A percentile compares a stretch with the other conserved stretches of the same genome.
phyloP scores from a whole-genome alignment of 495 filamentous ascomycete genomes.

The Penicillium flavigenum region DNA sequence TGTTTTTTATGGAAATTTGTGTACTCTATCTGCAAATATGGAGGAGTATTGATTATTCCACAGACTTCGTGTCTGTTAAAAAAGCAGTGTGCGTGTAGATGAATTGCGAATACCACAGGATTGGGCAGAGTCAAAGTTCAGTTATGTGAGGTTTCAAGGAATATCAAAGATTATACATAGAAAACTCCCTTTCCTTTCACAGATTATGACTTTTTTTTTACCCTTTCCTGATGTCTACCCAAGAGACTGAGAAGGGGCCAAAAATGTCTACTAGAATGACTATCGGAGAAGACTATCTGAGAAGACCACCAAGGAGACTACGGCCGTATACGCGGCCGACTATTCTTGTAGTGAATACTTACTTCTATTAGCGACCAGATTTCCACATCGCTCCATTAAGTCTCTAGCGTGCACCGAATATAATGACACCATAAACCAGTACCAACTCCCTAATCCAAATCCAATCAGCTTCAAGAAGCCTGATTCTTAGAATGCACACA shows the following conservation, averaged over 20 bases:
- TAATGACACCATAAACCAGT: not conserved
- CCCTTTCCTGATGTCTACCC: too few relatives aligned
- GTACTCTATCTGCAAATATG: conserved; percentile 27
- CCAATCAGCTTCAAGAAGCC: conserved; percentile 9
- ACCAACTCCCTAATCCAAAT: not conserved
- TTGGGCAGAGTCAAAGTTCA: not conserved
- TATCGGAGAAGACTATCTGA: too few relatives aligned
- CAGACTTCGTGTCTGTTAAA: not conserved
- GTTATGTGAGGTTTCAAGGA: not conserved
- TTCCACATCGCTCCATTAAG: not conserved
- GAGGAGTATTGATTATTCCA: not conserved
- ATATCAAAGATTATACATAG: not conserved
- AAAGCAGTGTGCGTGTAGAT: not conserved
- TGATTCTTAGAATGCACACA: conserved; percentile 68
- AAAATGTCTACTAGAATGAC: too few relatives aligned
- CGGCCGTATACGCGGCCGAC: too few relatives aligned
- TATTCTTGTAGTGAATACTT: too few relatives aligned
- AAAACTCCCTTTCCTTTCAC: too few relatives aligned
- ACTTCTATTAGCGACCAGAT: not conserved
- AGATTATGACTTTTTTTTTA: too few relatives aligned
- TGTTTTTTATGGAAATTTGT: not conserved
- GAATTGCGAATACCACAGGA: not conserved
- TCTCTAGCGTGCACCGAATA: not conserved
- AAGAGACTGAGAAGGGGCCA: too few relatives aligned
- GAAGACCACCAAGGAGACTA: too few relatives aligned